Conservation (phyloP, 139 green algal genomes). For the Microglena sp. region DNA sequence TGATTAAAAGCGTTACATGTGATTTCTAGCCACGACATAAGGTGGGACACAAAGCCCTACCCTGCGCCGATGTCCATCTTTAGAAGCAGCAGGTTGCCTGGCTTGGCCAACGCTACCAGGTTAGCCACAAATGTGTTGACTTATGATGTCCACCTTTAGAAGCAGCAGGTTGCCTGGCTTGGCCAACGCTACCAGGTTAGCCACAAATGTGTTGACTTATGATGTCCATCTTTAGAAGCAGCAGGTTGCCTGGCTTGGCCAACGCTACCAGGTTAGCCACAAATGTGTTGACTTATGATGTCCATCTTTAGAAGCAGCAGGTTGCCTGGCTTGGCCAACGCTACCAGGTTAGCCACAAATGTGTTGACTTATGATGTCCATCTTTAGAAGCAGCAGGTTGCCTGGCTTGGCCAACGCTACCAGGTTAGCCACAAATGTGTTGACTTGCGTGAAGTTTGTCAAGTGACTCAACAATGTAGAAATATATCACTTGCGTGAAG, state of each 20-base stretch:
- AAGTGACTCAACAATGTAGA: too few relatives aligned
- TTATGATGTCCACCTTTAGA: conserved; percentile 39
- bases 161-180: conserved; percentile 35
- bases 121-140: conserved; percentile 74
- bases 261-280: conserved; percentile 63
- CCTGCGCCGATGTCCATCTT: conserved; percentile 30
- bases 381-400: conserved; percentile 58
- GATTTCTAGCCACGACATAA: too few relatives aligned
- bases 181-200: conserved; percentile 48
- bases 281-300: too few relatives aligned
- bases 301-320: conserved; percentile 56
- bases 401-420: conserved; percentile 21
- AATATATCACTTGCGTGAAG: too few relatives aligned
- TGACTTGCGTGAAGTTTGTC: too few relatives aligned
- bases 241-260: conserved; percentile 26
- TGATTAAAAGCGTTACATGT: too few relatives aligned
- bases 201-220: conserved; percentile 84
- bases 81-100: conserved; percentile 54
- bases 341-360: conserved; percentile 70
- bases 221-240: conserved; percentile 51
- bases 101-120: conserved; percentile 37
- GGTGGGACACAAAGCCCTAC: too few relatives aligned
- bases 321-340: conserved; percentile 15
- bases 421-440: conserved; percentile 74
- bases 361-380: too few relatives aligned